Base-by-base conservation (phyloP, 495 filamentous ascomycete species). In the Aspergillus ostianus region DNA sequence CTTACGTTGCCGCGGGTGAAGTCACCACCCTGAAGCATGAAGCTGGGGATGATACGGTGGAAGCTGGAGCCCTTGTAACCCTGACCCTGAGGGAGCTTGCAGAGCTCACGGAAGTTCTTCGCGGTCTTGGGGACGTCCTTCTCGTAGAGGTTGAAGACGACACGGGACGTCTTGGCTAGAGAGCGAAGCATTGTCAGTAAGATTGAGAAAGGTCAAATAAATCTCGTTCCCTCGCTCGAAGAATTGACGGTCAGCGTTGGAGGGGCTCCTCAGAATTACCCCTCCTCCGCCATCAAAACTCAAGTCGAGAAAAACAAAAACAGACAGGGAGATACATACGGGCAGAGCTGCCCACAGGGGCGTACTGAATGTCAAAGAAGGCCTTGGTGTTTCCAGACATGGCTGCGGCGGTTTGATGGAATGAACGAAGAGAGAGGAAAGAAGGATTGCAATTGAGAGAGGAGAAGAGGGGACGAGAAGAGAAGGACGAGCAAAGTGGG, bases 11-110 rank as follows among this genome's bases (percentile, higher is more conserved):
- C 86, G 60, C 85, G 87, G 60, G 94, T 99, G 82, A 98, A 99
- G 78, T 99, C 94, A 77, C 94, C 94, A 67, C 94, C 94, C 79
- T 99, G 94, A 73, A 97, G 90, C 94, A 99, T 99, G 83, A 99
- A 99, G 61, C 88, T 75, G 75, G 96, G 96, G 80, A 99, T 99
- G 65, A 99, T 86, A 59, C 94, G 90, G 82, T 99, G 94, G 87
- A 99, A 99, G 59, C 60, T 71, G 56, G 89, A 93, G 68, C 88
- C 91, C 77, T 94, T 92, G 87, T 91, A 99, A 52, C 92, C 91
- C 51, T 85, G 64, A 27, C 93, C 93, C 76, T 96, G 87, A 82
- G 95, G 90, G 47, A 84, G 85, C n/a, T 91, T 97, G 83, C 94
- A 98, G 52, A 99, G 87, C 61, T 87, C 85, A 74, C 91, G 91